These are phyloP conservation scores for Ophiostoma sp. DNA, from an alignment of 2,329 filamentous ascomycete species.

Conservation along the genomic window DNA sequence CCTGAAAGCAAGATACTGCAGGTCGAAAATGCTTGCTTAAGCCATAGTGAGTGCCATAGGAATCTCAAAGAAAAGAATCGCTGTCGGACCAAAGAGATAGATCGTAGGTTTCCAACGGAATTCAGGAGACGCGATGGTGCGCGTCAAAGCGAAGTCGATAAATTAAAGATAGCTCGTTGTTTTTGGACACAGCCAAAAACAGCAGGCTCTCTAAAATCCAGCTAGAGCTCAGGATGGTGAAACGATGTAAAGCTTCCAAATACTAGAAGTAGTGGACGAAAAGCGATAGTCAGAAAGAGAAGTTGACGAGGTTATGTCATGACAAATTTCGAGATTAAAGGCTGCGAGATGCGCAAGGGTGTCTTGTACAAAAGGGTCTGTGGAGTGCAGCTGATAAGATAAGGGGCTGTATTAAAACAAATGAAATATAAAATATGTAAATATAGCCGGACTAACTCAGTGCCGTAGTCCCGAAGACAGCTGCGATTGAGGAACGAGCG, in stretches of 20 bases:
- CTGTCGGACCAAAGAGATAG: not conserved
- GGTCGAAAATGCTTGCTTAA: not conserved
- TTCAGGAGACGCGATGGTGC: slow-evolving; percentile 10
- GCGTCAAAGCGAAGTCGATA: slow-evolving; percentile 2
- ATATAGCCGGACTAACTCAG: slow-evolving; percentile 11
- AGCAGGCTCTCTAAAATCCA: not conserved
- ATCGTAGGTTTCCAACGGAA: not conserved
- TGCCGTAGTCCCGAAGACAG: slow-evolving; percentile 15
- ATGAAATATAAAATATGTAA: not conserved
- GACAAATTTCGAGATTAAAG: not conserved
- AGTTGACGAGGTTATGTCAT: not conserved
- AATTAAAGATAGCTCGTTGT: not conserved
- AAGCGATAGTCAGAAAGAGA: not conserved
- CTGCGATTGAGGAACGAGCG: not conserved
- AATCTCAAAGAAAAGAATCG: not conserved
- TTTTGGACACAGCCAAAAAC: not conserved
- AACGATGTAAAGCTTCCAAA: not conserved
- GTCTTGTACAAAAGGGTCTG: not conserved
- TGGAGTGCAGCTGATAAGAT: not conserved
- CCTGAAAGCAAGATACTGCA: not conserved
- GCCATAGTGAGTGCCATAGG: not conserved
- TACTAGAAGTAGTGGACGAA: not conserved
- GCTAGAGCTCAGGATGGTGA: not conserved
- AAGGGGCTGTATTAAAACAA: not conserved
- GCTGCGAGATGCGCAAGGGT: no score